phyloP scores from a whole-genome alignment of 441 rosid genomes.

The Brassica hybrid region DNA sequence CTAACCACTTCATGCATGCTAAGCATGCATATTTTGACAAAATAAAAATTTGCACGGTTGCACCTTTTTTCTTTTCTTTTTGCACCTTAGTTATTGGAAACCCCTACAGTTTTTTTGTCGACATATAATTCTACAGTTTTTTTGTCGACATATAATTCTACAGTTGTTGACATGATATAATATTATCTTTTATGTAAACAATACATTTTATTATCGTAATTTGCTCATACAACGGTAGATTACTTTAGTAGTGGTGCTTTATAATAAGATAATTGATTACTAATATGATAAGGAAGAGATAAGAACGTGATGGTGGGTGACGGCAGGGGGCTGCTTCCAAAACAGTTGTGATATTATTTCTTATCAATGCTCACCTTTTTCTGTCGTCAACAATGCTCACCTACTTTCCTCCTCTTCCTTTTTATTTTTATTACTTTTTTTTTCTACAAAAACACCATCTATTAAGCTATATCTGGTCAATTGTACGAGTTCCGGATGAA shows the following conservation, averaged over 20 bases:
- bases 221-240: neutral
- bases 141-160: too few relatives aligned
- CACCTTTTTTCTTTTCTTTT: neutral
- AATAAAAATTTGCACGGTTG: neutral
- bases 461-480: too few relatives aligned
- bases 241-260: neutral
- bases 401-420: conserved; percentile 25
- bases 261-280: neutral
- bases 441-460: too few relatives aligned
- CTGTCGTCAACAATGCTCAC: conserved; percentile 17
- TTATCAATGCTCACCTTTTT: conserved; percentile 34
- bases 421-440: neutral
- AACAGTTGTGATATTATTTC: conserved; percentile 32
- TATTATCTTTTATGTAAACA: neutral
- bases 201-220: neutral
- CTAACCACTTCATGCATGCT: neutral
- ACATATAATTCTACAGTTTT: neutral
- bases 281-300: conserved; percentile 33
- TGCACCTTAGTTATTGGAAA: neutral
- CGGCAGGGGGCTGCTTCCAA: conserved; percentile 25
- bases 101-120: neutral
- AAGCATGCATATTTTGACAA: neutral
- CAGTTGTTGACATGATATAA: neutral
- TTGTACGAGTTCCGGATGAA: too few relatives aligned
- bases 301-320: conserved; percentile 34